These are phyloP conservation scores for Trypanosoma congolense DNA, from an alignment of 208 protist genomes.

Conservation along the genomic window DNA sequence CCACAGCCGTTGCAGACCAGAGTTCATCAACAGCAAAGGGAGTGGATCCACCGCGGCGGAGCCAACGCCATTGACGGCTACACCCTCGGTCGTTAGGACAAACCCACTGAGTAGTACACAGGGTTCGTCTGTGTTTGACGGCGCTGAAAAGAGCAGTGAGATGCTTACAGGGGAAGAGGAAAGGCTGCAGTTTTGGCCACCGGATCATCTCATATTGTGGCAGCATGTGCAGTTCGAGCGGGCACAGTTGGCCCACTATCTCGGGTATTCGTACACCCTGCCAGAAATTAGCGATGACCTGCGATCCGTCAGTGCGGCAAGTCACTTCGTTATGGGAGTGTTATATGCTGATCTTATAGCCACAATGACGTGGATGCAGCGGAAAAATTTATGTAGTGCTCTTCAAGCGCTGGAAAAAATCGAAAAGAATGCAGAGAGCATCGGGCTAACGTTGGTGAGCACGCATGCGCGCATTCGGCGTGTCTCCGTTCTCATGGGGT, in stretches of 20 bases:
- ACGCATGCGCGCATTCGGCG: slow-evolving; percentile 3
- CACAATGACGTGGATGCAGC: slow-evolving; percentile 29
- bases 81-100: not conserved
- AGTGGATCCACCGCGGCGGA: not conserved
- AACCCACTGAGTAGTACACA: not conserved
- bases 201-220: slow-evolving; percentile 69
- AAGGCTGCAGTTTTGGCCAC: slow-evolving; percentile 43
- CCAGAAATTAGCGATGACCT: slow-evolving; percentile 26
- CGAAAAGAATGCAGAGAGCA: slow-evolving; percentile 25
- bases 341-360: slow-evolving; percentile 50
- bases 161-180: not conserved
- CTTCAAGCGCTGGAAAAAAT: slow-evolving; percentile 25
- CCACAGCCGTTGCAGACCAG: slow-evolving; percentile 6
- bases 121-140: not conserved
- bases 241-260: slow-evolving; percentile 49
- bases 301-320: slow-evolving; percentile 31
- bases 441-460: slow-evolving; percentile 32
- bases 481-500: slow-evolving; percentile 16
- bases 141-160: not conserved
- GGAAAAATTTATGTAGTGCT: slow-evolving; percentile 31
- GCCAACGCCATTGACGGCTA: not conserved
- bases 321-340: slow-evolving; percentile 61
- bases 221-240: slow-evolving; percentile 48
- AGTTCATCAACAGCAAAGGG: not conserved
- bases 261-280: slow-evolving; percentile 33